These are phyloP conservation scores for Gynandropsis gynandra DNA, from an alignment of 345 rosid species.

Conservation along the genomic window DNA sequence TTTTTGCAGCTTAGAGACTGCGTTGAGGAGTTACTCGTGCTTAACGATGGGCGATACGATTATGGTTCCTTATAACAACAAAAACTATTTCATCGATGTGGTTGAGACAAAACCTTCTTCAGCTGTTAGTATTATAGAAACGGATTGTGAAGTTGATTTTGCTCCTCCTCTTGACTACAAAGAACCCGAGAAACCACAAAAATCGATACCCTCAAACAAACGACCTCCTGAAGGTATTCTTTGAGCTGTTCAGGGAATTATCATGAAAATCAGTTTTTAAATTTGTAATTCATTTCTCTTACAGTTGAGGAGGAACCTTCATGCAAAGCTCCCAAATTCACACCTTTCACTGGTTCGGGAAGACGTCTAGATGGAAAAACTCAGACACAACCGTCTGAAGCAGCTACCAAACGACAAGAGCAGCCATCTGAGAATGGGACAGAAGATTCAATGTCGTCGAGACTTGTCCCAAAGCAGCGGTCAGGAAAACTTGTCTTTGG, in stretches of 20 bases:
- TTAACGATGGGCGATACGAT: conserved; percentile 56
- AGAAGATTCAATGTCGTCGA: conserved; percentile 27
- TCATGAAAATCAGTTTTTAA: background rate
- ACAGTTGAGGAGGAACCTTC: conserved; percentile 40
- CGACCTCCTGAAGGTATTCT: conserved; percentile 37
- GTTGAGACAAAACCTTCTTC: conserved; percentile 55
- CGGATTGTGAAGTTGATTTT: conserved; percentile 70
- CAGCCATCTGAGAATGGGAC: conserved; percentile 23
- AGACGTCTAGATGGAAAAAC: conserved; percentile 53
- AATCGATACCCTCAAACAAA: conserved; percentile 25
- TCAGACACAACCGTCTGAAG: conserved; percentile 19
- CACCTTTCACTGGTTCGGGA: conserved; percentile 46
- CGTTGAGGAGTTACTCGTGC: conserved; percentile 66
- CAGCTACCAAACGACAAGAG: conserved; percentile 10
- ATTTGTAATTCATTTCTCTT: background rate
- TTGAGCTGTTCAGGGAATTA: background rate
- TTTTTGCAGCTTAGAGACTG: conserved; percentile 54
- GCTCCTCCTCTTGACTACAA: conserved; percentile 61
- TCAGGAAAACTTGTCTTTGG: conserved; percentile 54
- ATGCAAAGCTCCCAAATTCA: conserved; percentile 37
- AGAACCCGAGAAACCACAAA: conserved; percentile 43
- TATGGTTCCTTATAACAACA: conserved; percentile 64
- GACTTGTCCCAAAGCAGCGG: conserved; percentile 20
- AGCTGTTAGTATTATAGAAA: conserved; percentile 62
- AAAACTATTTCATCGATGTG: conserved; percentile 49